These are phyloP conservation scores for Plantago coronopus DNA, from an alignment of 305 asterid genomes.

Conservation along the genomic window DNA sequence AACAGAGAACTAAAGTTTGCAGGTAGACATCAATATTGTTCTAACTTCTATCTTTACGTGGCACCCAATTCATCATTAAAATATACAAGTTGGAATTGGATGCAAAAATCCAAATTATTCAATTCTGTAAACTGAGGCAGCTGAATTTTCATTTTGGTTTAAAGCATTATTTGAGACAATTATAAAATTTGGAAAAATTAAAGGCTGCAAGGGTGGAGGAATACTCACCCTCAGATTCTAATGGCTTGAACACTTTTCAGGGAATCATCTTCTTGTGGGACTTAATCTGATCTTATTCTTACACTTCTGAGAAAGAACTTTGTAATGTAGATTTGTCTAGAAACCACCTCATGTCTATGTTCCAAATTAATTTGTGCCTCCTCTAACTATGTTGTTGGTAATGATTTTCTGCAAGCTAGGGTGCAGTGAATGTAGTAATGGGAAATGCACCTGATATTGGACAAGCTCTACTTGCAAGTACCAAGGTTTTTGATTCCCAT, in stretches of 20 bases:
- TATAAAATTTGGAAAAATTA: not conserved
- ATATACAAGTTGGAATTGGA: too few species aligned
- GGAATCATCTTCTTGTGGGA: slow-evolving; percentile 3
- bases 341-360: slow-evolving; percentile 1
- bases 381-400: slow-evolving; percentile 15
- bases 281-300: slow-evolving; percentile 20
- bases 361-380: not conserved
- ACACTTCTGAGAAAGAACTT: slow-evolving; percentile 7
- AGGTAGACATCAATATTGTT: too few species aligned
- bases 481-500: slow-evolving; percentile 45
- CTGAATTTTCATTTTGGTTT: slow-evolving; percentile 1
- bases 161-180: slow-evolving; percentile 15
- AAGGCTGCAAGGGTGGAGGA: slow-evolving; percentile 5
- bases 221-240: slow-evolving; percentile 1
- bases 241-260: slow-evolving; percentile 2
- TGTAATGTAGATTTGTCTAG: slow-evolving; percentile 2
- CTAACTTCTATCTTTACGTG: too few species aligned
- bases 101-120: too few species aligned
- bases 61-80: too few species aligned
- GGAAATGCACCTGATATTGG: slow-evolving; percentile 91
- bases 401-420: slow-evolving; percentile 47
- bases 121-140: not conserved
- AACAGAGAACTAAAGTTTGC: too few species aligned
- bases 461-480: slow-evolving; percentile 70
- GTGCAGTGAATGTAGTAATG: slow-evolving; percentile 88